Evolutionary conservation across 2,329 filamentous ascomycete genomes (phyloP), one percentile per base, ranked within the genome.

Genomic region (Penicillium vulpinum): DNA sequence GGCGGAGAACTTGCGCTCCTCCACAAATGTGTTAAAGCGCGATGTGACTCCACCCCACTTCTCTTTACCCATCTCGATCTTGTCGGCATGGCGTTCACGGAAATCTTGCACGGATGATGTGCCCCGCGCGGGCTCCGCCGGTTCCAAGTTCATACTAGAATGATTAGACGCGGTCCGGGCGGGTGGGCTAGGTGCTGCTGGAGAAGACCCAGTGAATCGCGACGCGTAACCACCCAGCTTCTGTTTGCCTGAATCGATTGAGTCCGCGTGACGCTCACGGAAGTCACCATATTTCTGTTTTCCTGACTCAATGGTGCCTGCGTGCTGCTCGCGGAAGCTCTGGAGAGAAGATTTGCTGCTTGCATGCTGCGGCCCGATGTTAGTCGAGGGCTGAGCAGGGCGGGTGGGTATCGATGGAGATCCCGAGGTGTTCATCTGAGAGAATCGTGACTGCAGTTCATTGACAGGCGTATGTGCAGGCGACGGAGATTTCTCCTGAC

Each of bases 401-500:
- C 69, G 72, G 39, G 70, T 51, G 26, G 67, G 56, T 15, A 67
- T 63, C 41, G 69, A 61, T 36, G 61, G 53, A 8, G 67, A 64
- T 29, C 55, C 73, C 62, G 68, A 65, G n/a, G 77, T 77, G 38
- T 76, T 78, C 64, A 86, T 75, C 57, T 78, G 81, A 28, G 81
- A 79, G 72, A 91, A 91, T 33, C 87, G 83, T 24, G 85, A 84
- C 67, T 90, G 88, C 0, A 93, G 77, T 67, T 89, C 86, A 61
- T 80, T 84, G 56, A 91, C 74, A 43, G 87, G 85, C 7, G 68
- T 61, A 28, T 55, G 49, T 16, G 55, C 60, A 15, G 63, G 70
- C 59, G 66, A 54, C 29, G 18, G 56, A 7, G 54, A 63, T 75
- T 45, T 69, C 31, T 56, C 57, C 51, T 64, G 62, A 5, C 85